These are phyloP conservation scores for Dictyostelium purpureum DNA, from an alignment of 78 protist genomes.

Conservation along the genomic window DNA sequence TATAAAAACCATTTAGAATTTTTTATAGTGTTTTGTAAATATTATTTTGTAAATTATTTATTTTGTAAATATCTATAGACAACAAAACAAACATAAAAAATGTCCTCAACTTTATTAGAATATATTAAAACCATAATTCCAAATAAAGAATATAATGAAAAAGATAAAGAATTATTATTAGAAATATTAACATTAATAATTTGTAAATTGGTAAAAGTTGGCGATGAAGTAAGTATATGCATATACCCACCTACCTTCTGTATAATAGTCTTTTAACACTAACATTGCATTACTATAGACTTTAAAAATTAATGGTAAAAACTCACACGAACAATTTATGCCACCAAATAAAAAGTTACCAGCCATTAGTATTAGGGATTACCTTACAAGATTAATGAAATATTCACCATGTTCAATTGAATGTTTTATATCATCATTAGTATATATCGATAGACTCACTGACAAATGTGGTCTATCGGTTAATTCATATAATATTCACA, in stretches of 20 bases:
- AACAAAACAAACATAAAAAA: neutral
- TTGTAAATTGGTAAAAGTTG: slow-evolving; percentile 14
- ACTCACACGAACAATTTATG: slow-evolving; percentile 24
- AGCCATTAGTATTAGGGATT: slow-evolving; percentile 41
- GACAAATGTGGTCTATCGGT: slow-evolving; percentile 19
- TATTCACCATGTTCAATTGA: slow-evolving; percentile 77
- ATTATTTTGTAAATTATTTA: neutral
- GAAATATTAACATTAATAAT: slow-evolving; percentile 30
- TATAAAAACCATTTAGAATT: neutral
- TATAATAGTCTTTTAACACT: too few species aligned
- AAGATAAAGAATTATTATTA: slow-evolving; percentile 21
- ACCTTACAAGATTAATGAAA: slow-evolving; percentile 48
- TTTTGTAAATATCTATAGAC: neutral
- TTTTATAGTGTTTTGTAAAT: too few species aligned
- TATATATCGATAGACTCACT: slow-evolving; percentile 50
- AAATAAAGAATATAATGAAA: neutral
- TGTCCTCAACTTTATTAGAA: neutral
- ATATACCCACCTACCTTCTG: neutral
- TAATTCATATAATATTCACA: slow-evolving; percentile 54
- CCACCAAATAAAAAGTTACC: slow-evolving; percentile 79
- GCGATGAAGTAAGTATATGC: slow-evolving; percentile 50
- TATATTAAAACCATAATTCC: neutral
- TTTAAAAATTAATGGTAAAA: slow-evolving; percentile 13
- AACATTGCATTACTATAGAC: too few species aligned
- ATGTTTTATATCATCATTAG: slow-evolving; percentile 43